A percentile compares a stretch with the other conserved stretches of the same genome.
phyloP scores from a whole-genome alignment of 164 flowering plant species.

The Akebia trifoliata region DNA sequence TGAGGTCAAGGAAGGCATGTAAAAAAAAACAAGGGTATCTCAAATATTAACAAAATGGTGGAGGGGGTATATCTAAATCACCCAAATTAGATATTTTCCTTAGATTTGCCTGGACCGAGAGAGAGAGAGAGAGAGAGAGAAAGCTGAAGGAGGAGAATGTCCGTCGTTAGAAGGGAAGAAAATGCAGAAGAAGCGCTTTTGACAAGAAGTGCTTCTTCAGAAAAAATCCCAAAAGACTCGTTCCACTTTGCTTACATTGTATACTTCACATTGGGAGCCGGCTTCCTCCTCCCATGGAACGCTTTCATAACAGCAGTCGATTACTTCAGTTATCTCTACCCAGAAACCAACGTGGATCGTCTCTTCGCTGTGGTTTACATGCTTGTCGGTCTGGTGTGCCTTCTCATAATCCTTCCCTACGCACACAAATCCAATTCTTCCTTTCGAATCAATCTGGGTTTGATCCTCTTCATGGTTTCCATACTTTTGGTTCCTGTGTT shows the following conservation, averaged over 20 bases:
- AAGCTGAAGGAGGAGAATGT: slow-evolving; percentile 9
- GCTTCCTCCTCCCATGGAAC: slow-evolving; percentile 94
- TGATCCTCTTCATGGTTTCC: slow-evolving; percentile 49
- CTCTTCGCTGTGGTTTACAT: slow-evolving; percentile 76
- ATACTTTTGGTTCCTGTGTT: slow-evolving; percentile 64
- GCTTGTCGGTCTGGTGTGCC: slow-evolving; percentile 44
- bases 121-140: slow-evolving; percentile 9
- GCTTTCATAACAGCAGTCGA: slow-evolving; percentile 98
- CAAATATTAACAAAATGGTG: too few species aligned
- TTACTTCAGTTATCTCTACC: slow-evolving; percentile 88
- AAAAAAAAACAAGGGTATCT: too few species aligned
- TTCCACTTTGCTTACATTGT: slow-evolving; percentile 75
- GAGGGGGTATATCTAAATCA: too few species aligned
- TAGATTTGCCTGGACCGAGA: too few species aligned
- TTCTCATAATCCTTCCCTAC: slow-evolving; percentile 42
- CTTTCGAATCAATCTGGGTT: slow-evolving; percentile 66
- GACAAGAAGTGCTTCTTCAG: too few species aligned
- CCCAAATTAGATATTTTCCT: too few species aligned
- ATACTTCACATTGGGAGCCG: slow-evolving; percentile 80
- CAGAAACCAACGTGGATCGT: slow-evolving; percentile 74
- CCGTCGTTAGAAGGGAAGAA: slow-evolving; percentile 7
- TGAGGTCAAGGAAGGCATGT: too few species aligned
- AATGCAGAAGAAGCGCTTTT: slow-evolving; percentile 10
- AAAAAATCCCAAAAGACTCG: slow-evolving; percentile 54
- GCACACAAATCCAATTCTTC: slow-evolving; percentile 45